Evolutionary conservation across 345 rosid genomes (phyloP).

Genomic region (Litchi chinensis): DNA sequence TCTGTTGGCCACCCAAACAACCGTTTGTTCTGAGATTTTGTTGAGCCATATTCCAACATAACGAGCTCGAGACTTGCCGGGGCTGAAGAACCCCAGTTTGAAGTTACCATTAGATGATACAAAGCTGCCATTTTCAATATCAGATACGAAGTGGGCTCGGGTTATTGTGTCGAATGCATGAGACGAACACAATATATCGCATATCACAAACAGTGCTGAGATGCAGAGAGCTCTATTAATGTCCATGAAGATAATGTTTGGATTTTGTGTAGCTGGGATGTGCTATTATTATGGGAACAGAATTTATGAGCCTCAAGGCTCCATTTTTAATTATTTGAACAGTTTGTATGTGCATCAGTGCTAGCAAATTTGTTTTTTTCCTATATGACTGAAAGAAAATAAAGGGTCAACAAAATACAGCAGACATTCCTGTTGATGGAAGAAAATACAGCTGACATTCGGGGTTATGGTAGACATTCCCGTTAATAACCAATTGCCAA

Average conservation of each 20-base stretch:
- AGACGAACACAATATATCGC: not conserved
- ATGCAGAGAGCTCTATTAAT: not conserved
- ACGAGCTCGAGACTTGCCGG: not conserved
- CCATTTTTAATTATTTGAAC: too few relatives aligned
- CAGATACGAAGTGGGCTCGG: not conserved
- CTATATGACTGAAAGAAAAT: too few relatives aligned
- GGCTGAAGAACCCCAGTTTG: not conserved
- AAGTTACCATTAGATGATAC: slow-evolving; percentile 9
- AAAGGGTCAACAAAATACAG: too few relatives aligned
- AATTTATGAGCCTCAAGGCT: not conserved
- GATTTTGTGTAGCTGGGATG: too few relatives aligned
- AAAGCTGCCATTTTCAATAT: slow-evolving; percentile 21
- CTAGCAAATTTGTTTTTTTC: too few relatives aligned
- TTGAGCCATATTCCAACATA: slow-evolving; percentile 36
- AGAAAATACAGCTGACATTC: too few relatives aligned
- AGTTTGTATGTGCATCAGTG: too few relatives aligned
- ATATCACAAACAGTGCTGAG: not conserved
- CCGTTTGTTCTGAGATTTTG: slow-evolving; percentile 10
- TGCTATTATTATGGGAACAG: not conserved
- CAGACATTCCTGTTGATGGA: too few relatives aligned
- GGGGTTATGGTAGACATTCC: too few relatives aligned
- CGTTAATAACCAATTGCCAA: too few relatives aligned
- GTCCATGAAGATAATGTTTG: not conserved
- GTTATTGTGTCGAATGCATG: slow-evolving; percentile 14
- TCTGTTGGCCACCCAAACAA: slow-evolving; percentile 37